These are phyloP conservation scores for Helminthosporium solani DNA, from an alignment of 2,329 filamentous ascomycete species.

Conservation along the genomic window DNA sequence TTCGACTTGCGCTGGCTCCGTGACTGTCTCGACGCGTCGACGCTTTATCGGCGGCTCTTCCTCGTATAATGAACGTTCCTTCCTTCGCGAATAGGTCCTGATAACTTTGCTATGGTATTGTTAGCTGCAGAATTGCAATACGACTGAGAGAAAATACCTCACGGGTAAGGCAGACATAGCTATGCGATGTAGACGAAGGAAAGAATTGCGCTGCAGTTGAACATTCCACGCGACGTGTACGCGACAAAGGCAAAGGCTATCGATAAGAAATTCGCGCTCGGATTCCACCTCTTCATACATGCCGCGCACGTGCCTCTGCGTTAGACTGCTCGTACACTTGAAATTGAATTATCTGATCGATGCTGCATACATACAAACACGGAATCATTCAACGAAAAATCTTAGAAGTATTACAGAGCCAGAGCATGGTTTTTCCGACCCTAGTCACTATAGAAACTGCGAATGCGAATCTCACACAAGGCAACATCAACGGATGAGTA, in stretches of 20 bases:
- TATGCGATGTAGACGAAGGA: conserved; percentile 8
- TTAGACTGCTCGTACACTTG: too few species aligned
- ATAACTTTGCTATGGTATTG: conserved; percentile 25
- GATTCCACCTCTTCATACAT: too few species aligned
- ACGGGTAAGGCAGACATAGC: conserved; percentile 24
- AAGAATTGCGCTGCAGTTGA: conserved; percentile 7
- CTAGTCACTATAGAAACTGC: too few species aligned
- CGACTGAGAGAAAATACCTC: conserved; percentile 20
- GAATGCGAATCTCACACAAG: too few species aligned
- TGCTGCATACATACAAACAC: too few species aligned
- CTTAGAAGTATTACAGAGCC: too few species aligned
- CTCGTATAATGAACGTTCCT: conserved; percentile 29
- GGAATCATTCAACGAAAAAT: too few species aligned
- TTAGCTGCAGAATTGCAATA: conserved; percentile 16
- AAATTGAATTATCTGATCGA: too few species aligned
- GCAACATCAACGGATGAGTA: too few species aligned
- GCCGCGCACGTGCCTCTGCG: too few species aligned
- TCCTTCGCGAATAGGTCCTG: conserved; percentile 41
- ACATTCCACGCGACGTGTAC: conserved; percentile 18
- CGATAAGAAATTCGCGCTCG: conserved; percentile 26
- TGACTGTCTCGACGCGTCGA: conserved; percentile 32
- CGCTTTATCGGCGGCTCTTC: conserved; percentile 40
- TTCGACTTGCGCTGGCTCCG: conserved; percentile 6
- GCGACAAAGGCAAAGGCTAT: conserved; percentile 11
- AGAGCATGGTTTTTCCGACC: too few species aligned